phyloP scores from a whole-genome alignment of 1,139 yeast species.

The Arxiozyma telluris region DNA sequence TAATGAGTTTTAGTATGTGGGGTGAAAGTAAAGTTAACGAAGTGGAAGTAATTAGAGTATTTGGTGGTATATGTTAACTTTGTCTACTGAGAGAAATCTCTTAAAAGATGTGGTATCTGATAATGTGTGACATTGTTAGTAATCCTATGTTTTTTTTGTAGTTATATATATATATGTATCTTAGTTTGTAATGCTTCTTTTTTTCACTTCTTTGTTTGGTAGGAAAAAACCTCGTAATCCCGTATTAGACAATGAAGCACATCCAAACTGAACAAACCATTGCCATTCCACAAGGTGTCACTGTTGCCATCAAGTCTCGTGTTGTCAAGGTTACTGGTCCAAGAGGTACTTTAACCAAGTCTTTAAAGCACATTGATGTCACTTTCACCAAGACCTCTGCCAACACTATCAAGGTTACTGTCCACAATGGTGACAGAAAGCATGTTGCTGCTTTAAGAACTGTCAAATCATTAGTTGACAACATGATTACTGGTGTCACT shows the following conservation, averaged over 20 bases:
- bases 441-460: constrained; percentile 99
- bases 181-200: too few species aligned
- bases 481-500: constrained; percentile 98
- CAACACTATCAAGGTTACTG: constrained; percentile 75
- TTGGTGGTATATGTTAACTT: too few species aligned
- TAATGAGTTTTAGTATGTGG: too few species aligned
- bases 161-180: too few species aligned
- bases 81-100: too few species aligned
- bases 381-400: constrained; percentile 72
- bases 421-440: constrained; percentile 99
- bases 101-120: constrained; percentile 43
- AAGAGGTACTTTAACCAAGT: constrained; percentile 90
- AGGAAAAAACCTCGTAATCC: background rate
- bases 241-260: constrained; percentile 60
- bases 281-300: constrained; percentile 91
- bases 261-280: constrained; percentile 88
- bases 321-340: constrained; percentile 89
- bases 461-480: constrained; percentile 87
- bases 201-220: too few species aligned
- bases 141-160: too few species aligned
- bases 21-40: too few species aligned
- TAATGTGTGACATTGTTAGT: too few species aligned
- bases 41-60: too few species aligned
- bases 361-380: constrained; percentile 91
- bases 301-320: constrained; percentile 89